phyloP scores from a whole-genome alignment of 306 rosid genomes.

The Prunus padus region DNA sequence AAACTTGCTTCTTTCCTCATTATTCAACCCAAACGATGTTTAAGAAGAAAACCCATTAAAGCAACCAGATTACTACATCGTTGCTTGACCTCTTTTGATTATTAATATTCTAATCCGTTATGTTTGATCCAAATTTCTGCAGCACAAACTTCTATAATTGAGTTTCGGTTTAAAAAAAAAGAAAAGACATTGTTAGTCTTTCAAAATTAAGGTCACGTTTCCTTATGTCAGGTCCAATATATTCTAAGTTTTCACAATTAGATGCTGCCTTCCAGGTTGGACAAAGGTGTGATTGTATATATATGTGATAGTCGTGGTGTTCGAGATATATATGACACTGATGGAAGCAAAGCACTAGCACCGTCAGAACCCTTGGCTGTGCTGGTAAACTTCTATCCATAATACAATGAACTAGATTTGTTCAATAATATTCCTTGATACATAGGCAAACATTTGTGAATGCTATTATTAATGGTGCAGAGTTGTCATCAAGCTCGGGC shows the following conservation, averaged over 20 bases:
- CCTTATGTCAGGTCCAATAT: conserved; percentile 12
- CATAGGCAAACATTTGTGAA: background rate
- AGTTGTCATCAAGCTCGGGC: background rate
- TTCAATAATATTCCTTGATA: background rate
- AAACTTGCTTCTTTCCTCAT: background rate
- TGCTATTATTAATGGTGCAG: background rate
- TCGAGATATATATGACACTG: conserved; percentile 92
- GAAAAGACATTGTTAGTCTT: background rate
- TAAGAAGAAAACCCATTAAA: background rate
- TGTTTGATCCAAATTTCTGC: background rate
- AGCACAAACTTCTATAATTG: background rate
- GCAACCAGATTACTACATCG: background rate
- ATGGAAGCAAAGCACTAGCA: conserved; percentile 85
- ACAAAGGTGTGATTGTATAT: conserved; percentile 94
- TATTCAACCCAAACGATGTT: background rate
- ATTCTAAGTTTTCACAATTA: conserved; percentile 16
- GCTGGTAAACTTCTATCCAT: conserved; percentile 48
- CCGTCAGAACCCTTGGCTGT: conserved; percentile 86
- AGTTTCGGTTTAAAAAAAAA: background rate
- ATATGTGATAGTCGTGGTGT: conserved; percentile 88
- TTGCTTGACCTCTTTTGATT: background rate
- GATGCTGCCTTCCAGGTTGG: conserved; percentile 72
- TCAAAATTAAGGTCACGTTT: background rate
- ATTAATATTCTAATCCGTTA: background rate
- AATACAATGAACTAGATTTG: background rate